Evolutionary conservation across 2,329 filamentous ascomycete species (phyloP).

Genomic region (Pleoardoris graminearum): DNA sequence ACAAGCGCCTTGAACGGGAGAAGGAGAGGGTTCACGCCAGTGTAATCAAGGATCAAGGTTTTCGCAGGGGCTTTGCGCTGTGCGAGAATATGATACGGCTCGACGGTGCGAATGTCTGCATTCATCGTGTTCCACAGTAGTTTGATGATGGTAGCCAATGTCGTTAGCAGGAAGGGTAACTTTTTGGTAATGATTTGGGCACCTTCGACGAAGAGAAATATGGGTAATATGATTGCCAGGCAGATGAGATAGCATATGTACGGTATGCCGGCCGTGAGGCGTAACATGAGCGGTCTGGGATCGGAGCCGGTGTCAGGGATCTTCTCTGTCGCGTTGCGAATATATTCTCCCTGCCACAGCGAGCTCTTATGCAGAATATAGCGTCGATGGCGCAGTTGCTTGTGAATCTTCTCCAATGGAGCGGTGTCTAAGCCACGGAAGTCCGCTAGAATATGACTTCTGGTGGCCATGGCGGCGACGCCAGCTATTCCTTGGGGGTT

Average conservation of each 20-base stretch:
- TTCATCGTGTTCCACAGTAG: constrained; percentile 71
- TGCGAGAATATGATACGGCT: constrained; percentile 73
- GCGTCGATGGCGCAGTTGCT: constrained; percentile 65
- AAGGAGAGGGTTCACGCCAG: constrained; percentile 69
- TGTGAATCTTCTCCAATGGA: constrained; percentile 68
- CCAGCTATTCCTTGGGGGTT: constrained; percentile 75
- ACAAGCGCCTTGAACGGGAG: constrained; percentile 64
- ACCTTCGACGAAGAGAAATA: constrained; percentile 63
- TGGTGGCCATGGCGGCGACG: constrained; percentile 74
- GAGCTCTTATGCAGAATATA: constrained; percentile 73
- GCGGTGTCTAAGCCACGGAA: constrained; percentile 73
- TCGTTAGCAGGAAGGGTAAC: constrained; percentile 67
- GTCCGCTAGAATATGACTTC: constrained; percentile 72
- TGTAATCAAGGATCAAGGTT: constrained; percentile 73
- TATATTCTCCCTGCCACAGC: constrained; percentile 65
- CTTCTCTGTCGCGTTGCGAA: constrained; percentile 52
- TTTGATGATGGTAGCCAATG: constrained; percentile 67
- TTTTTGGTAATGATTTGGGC: constrained; percentile 60
- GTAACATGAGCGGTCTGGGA: constrained; percentile 71
- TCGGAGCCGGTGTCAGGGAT: constrained; percentile 51
- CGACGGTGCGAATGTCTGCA: constrained; percentile 70
- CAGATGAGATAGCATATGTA: constrained; percentile 62
- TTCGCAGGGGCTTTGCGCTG: constrained; percentile 66
- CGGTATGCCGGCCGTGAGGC: constrained; percentile 61
- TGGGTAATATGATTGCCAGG: constrained; percentile 62